A percentile compares a stretch with the other conserved stretches of the same genome.
phyloP scores from a whole-genome alignment of 2,329 filamentous ascomycete species.

The Bipolaris gigantea region DNA sequence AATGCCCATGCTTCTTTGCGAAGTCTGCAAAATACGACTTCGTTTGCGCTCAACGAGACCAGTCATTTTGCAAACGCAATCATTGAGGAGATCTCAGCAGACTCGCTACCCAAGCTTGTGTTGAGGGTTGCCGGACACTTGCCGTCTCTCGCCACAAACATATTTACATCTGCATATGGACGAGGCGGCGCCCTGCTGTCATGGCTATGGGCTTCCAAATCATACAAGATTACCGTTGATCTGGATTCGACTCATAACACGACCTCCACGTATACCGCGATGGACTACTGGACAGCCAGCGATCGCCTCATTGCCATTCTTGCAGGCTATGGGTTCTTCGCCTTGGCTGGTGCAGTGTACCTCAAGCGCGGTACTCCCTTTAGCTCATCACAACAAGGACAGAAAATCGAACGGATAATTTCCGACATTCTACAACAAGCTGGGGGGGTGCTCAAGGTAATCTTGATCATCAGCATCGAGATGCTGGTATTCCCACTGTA shows the following conservation, averaged over 20 bases:
- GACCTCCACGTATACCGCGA: constrained; percentile 20
- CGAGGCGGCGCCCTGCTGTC: constrained; percentile 20
- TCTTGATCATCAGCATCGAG: constrained; percentile 97
- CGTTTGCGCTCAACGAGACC: constrained; percentile 38
- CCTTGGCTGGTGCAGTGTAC: constrained; percentile 74
- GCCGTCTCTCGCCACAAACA: constrained; percentile 15
- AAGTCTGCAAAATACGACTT: constrained; percentile 44
- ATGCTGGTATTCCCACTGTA: constrained; percentile 98
- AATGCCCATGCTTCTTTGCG: constrained; percentile 44
- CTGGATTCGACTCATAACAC: constrained; percentile 30
- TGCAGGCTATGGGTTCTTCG: constrained; percentile 78
- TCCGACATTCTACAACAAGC: constrained; percentile 88
- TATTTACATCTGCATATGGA: constrained; percentile 9
- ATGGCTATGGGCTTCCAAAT: constrained; percentile 39
- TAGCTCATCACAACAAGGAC: constrained; percentile 58
- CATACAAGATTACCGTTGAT: constrained; percentile 44
- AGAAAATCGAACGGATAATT: constrained; percentile 70
- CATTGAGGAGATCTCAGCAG: constrained; percentile 30
- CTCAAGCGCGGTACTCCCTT: constrained; percentile 73
- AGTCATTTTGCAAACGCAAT: constrained; percentile 27
- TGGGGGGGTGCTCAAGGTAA: constrained; percentile 95
- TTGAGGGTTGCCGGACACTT: constrained; percentile 22
- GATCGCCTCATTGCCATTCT: constrained; percentile 74
- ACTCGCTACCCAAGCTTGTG: constrained; percentile 20
- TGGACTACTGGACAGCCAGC: constrained; percentile 51